phyloP scores from a whole-genome alignment of 768 basidiomycete genomes.

The Hygrocybe coccinea region DNA sequence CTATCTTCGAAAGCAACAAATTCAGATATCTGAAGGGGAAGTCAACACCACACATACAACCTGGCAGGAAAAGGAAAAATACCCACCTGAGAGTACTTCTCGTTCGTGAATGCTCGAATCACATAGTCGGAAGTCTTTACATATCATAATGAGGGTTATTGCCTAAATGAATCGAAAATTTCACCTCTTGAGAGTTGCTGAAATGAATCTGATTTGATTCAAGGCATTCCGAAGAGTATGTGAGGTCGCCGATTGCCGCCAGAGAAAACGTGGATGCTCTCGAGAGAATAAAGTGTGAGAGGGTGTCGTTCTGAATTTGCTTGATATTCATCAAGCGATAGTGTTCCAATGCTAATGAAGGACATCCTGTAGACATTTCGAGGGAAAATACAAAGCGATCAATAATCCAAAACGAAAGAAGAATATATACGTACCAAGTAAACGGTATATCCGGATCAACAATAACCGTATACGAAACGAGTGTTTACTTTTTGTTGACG shows the following conservation, averaged over 20 bases:
- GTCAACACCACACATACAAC: conserved; percentile 1
- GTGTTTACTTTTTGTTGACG: conserved; percentile 64
- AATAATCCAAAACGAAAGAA: not conserved
- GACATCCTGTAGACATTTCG: conserved; percentile 50
- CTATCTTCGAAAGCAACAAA: conserved; percentile 78
- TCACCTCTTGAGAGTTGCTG: conserved; percentile 73
- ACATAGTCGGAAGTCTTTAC: conserved; percentile 72
- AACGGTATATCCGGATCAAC: conserved; percentile 75
- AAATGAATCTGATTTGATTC: conserved; percentile 79
- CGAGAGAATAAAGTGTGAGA: conserved; percentile 78
- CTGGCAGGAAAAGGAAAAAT: not conserved
- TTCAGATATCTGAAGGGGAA: conserved; percentile 62
- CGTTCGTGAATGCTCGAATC: conserved; percentile 67
- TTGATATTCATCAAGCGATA: conserved; percentile 75
- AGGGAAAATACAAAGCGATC: not conserved
- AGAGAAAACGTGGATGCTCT: conserved; percentile 76
- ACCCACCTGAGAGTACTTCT: conserved; percentile 78
- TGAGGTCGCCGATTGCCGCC: conserved; percentile 70
- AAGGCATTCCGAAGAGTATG: conserved; percentile 67
- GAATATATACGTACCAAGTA: conserved; percentile 53
- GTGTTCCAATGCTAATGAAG: conserved; percentile 69
- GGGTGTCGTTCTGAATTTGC: conserved; percentile 83
- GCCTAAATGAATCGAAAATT: conserved; percentile 9
- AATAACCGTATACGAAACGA: conserved; percentile 75
- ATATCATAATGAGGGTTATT: conserved; percentile 5